Evolutionary conservation across 2,329 filamentous ascomycete species (phyloP).

Genomic region (Phaeosphaeria sp.): DNA sequence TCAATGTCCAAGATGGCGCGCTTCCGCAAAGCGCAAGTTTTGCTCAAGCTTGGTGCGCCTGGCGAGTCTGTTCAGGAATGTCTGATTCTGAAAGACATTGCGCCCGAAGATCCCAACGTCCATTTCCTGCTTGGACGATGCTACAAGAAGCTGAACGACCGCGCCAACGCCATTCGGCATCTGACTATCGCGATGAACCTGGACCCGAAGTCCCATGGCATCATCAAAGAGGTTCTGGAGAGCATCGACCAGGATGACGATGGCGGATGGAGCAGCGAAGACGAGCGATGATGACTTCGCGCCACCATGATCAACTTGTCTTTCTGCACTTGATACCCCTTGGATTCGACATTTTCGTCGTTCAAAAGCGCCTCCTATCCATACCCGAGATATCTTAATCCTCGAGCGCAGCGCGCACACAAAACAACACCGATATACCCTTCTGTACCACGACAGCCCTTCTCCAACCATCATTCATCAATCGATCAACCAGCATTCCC

Average conservation of each 20-base stretch:
- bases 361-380: not conserved
- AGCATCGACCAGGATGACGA: slow-evolving; percentile 78
- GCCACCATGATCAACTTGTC: not conserved
- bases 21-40: slow-evolving; percentile 89
- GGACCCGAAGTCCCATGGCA: slow-evolving; percentile 93
- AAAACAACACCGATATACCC: not conserved
- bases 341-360: not conserved
- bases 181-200: slow-evolving; percentile 95
- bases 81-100: slow-evolving; percentile 85
- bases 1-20: slow-evolving; percentile 82
- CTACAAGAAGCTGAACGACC: slow-evolving; percentile 65
- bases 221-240: slow-evolving; percentile 97
- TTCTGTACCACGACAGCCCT: too few relatives aligned
- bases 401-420: not conserved
- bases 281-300: slow-evolving; percentile 28
- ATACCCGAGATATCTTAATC: not conserved
- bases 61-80: slow-evolving; percentile 81
- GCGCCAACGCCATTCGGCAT: slow-evolving; percentile 82
- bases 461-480: not conserved
- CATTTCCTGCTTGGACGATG: slow-evolving; percentile 90
- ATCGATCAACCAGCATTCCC: not conserved
- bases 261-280: slow-evolving; percentile 43
- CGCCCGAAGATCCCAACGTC: slow-evolving; percentile 93
- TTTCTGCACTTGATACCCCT: not conserved
- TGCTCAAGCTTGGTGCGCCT: slow-evolving; percentile 76